Conservation (phyloP, 805 yeast genomes). For the Starmerella sp. region DNA sequence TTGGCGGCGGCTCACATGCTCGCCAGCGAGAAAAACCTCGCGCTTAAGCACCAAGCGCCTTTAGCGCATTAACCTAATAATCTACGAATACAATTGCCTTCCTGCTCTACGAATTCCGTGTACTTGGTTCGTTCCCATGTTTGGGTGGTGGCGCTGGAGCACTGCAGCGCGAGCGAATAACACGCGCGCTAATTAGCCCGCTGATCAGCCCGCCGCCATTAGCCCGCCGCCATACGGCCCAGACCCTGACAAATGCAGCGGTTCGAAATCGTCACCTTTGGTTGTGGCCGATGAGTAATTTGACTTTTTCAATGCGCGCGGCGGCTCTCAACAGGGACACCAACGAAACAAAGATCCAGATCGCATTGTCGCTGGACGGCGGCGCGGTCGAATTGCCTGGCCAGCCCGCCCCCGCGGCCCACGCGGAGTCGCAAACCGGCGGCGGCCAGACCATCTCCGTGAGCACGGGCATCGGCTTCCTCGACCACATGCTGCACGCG, state of each 20-base stretch:
- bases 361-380: slow-evolving; percentile 75
- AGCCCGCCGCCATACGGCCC: too few species aligned
- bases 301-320: slow-evolving; percentile 17
- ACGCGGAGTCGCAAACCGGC: slow-evolving; percentile 55
- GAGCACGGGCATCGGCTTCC: slow-evolving; percentile 86
- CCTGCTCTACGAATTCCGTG: too few species aligned
- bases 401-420: slow-evolving; percentile 27
- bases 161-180: not conserved
- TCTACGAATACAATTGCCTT: too few species aligned
- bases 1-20: too few species aligned
- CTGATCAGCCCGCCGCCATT: too few species aligned
- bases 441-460: slow-evolving; percentile 63
- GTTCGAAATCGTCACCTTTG: not conserved
- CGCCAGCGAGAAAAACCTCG: too few species aligned
- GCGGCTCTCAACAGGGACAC: slow-evolving; percentile 60
- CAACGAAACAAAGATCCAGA: slow-evolving; percentile 87
- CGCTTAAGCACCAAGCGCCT: too few species aligned
- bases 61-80: too few species aligned
- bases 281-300: slow-evolving; percentile 1
- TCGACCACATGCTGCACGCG: slow-evolving; percentile 97
- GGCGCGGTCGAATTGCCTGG: slow-evolving; percentile 58
- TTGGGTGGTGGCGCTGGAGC: too few species aligned
- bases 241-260: not conserved
- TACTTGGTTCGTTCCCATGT: too few species aligned
- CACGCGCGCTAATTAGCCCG: not conserved